Conservation (phyloP, 176 grass and related monocot species). For the Urochloa ruziziensis region DNA sequence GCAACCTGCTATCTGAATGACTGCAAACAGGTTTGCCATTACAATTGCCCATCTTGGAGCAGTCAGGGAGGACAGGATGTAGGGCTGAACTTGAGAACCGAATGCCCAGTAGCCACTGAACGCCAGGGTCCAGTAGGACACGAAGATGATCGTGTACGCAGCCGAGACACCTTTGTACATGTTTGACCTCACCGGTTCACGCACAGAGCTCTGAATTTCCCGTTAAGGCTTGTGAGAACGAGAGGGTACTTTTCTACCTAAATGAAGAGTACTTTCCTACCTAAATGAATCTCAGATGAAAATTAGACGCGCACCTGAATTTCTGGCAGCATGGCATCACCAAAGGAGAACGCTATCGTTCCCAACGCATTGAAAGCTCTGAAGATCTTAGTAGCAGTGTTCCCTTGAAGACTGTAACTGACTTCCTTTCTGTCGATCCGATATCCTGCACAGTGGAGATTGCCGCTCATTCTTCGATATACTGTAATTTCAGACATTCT, state of each 20-base stretch:
- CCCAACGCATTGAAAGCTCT: conserved; percentile 70
- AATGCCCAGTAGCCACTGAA: conserved; percentile 85
- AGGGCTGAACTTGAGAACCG: conserved; percentile 65
- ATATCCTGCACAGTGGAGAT: conserved; percentile 42
- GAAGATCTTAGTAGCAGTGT: conserved; percentile 46
- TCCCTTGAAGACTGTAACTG: conserved; percentile 55
- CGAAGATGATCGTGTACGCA: conserved; percentile 57
- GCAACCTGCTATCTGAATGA: conserved; percentile 82
- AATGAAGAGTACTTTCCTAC: background rate
- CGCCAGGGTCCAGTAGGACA: conserved; percentile 70
- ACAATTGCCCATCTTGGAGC: conserved; percentile 62
- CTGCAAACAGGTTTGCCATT: conserved; percentile 89
- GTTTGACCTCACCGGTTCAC: conserved; percentile 57
- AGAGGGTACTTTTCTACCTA: background rate
- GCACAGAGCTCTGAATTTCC: conserved; percentile 48
- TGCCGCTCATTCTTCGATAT: background rate
- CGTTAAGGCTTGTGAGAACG: background rate
- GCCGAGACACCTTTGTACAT: conserved; percentile 70
- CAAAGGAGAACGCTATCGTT: conserved; percentile 82
- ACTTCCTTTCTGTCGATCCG: conserved; percentile 41
- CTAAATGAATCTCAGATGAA: background rate
- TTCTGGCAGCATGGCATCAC: conserved; percentile 88
- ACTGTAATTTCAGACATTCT: background rate
- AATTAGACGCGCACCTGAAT: conserved; percentile 50
- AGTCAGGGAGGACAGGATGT: conserved; percentile 71